Evolutionary conservation across 2,329 filamentous ascomycete species (phyloP).

Genomic region (Pseudocercospora fuligena): DNA sequence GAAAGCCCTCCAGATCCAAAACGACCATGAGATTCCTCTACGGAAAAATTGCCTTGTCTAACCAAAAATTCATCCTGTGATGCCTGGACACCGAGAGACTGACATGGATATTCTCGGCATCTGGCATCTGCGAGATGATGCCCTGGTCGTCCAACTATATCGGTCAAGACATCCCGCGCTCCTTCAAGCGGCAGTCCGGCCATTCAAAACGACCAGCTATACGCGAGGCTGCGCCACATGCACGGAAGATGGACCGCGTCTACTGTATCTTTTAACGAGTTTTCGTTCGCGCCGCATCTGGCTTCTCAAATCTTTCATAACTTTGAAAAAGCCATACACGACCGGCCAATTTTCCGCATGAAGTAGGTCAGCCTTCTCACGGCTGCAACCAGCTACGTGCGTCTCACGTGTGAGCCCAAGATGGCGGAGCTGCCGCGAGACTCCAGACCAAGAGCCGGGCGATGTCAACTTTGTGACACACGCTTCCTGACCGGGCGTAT

Average conservation of each 20-base stretch:
- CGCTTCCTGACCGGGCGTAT: background rate
- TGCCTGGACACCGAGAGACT: background rate
- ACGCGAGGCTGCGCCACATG: constrained; percentile 5
- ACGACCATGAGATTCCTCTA: background rate
- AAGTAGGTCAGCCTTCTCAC: background rate
- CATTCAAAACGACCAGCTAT: background rate
- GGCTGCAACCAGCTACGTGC: background rate
- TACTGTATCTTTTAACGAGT: background rate
- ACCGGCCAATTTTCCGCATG: background rate
- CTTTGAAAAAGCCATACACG: background rate
- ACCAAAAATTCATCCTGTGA: background rate
- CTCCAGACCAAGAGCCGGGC: background rate
- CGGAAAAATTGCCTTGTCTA: background rate
- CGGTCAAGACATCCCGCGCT: background rate
- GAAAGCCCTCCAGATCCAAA: background rate
- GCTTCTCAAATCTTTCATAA: background rate
- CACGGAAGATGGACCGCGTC: background rate
- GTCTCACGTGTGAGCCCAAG: constrained; percentile 1
- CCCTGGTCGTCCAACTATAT: background rate
- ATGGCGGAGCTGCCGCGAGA: background rate
- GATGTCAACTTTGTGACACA: constrained; percentile 2
- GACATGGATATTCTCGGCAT: background rate
- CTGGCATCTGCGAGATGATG: background rate
- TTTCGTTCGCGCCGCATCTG: background rate
- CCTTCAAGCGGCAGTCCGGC: constrained; percentile 6